phyloP scores from a whole-genome alignment of 768 basidiomycete species.

The Mycena rebaudengoi region DNA sequence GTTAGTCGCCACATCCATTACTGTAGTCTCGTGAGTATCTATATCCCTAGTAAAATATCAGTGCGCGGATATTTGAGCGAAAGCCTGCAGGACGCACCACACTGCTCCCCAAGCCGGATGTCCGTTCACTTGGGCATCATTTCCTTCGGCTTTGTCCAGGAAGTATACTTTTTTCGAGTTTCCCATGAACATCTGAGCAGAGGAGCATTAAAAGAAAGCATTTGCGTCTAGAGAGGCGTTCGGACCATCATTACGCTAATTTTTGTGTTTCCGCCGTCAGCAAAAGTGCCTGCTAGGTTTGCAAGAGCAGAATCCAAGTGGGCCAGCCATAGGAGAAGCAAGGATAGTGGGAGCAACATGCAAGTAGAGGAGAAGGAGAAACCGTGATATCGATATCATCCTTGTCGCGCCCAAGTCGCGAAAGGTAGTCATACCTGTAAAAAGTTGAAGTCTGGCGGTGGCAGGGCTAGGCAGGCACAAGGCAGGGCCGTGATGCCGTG shows the following conservation, averaged over 20 bases:
- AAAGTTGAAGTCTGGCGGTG: too few relatives aligned
- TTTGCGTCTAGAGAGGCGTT: slow-evolving; percentile 1
- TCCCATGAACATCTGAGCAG: slow-evolving; percentile 77
- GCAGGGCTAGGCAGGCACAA: too few relatives aligned
- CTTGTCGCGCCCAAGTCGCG: too few relatives aligned
- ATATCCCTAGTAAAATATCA: slow-evolving; percentile 47
- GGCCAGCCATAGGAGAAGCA: slow-evolving; percentile 57
- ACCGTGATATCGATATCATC: too few relatives aligned
- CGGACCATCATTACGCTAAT: slow-evolving; percentile 66
- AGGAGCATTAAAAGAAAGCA: neutral
- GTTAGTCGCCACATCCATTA: slow-evolving; percentile 81
- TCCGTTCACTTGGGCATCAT: slow-evolving; percentile 67
- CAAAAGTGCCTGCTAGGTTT: slow-evolving; percentile 52
- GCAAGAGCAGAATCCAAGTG: slow-evolving; percentile 42
- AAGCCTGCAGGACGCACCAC: slow-evolving; percentile 52
- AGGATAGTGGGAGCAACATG: slow-evolving; percentile 43
- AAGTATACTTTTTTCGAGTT: slow-evolving; percentile 86
- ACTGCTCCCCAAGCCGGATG: slow-evolving; percentile 82
- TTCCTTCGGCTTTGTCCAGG: slow-evolving; percentile 90
- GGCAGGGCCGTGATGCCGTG: too few relatives aligned
- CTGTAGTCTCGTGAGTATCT: slow-evolving; percentile 56
- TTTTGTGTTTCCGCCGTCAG: slow-evolving; percentile 54
- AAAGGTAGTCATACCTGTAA: too few relatives aligned
- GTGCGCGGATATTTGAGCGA: neutral
- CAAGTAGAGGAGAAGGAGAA: neutral